Base-by-base conservation (phyloP, 768 basidiomycete genomes). In the Mrakia gelida region DNA sequence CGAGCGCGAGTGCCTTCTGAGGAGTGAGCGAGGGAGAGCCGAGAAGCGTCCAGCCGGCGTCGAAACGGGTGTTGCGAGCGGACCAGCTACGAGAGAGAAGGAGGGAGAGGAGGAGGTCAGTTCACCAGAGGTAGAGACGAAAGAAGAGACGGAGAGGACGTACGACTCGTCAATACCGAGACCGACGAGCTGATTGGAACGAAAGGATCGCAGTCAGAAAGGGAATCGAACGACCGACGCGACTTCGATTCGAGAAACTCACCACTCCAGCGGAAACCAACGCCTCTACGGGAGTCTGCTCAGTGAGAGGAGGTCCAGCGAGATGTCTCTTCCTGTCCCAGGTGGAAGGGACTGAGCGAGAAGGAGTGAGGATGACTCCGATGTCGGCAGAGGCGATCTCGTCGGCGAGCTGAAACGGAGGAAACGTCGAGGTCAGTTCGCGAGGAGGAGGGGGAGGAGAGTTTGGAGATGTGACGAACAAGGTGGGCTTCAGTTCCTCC, bases 21-120 rank as follows among this genome's bases (percentile, higher is more conserved):
- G 30, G 45, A 15, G 74, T 59, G 11, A 79, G 78, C 43, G 75
- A 71, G 38, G 30, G 61, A 15, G 78, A 75, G 21, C 30, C 38
- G n/a, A 73, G 28, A 85, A 89, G 81, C 79, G 91, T 92, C 94
- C 94, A 95, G 62, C 89, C 92, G 43, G 89, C 84, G 80, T 96
- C 93, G 80, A 94, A 92, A 21, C 91, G 88, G 10, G 91, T 87
- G 82, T 91, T 93, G 34, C 92, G 88, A 4, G 76, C 76, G 8
- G 54, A 32, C 76, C 76, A 77, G 13, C 52, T 52, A 26, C 28
- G 28, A n/a, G 10, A n/a, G n/a, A n/a, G n/a, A n/a, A n/a, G n/a
- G 18, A 52, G 13, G 49, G 49, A 52, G n/a, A 52, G 15, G 18
- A 7, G 18, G 49, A 52, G 49, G 49, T 52, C 49, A 52, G 49